Base-by-base conservation (phyloP, 2,329 filamentous ascomycete genomes). In the Colletotrichum neosansevieriae region DNA sequence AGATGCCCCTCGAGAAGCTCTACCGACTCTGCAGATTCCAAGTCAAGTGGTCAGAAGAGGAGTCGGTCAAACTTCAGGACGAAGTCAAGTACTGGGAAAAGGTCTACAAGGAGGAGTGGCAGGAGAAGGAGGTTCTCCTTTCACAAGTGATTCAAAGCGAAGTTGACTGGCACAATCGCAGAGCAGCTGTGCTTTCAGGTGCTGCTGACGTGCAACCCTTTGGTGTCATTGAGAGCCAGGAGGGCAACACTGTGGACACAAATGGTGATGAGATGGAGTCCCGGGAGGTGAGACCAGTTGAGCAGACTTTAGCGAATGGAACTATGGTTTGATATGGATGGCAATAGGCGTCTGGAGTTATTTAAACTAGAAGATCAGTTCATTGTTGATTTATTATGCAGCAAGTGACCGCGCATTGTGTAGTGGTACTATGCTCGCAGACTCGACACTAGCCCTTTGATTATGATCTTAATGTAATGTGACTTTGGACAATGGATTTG, bases 41-140 rank as follows among this genome's bases (percentile, higher is more conserved):
- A 76, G 79, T 92, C 17, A 88, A 89, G 71, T 94, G 92, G 91
- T 90, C 91, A 1, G 86, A 90, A 71, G 85, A 89, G 68, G 90
- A 94, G 58, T 83, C 84, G 65, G 89, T 92, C 59, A 79, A 83
- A 44, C 82, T 96, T 58, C 86, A 86, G 73, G 83, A 82, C 62
- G 90, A 94, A 76, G 88, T 89, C 72, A 88, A 90, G 71, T 81
- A 82, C 49, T 86, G 91, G 77, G 92, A 95, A 77, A 86, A 87
- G 40, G 74, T 84, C 12, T 90, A 91, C 78, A 88, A 88, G 76
- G 85, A 89, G 70, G 92, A 94, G 76, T 96, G 93, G 93, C 81
- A 89, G 13, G 89, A 92, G 79, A 95, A 95, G 79, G 92, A 96
- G 79, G 85, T 93, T 34, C 79, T 95, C 17, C 79, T 96, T n/a